These are phyloP conservation scores for Elaeis oleifera DNA, from an alignment of 202 grass and related monocot genomes.

Conservation along the genomic window DNA sequence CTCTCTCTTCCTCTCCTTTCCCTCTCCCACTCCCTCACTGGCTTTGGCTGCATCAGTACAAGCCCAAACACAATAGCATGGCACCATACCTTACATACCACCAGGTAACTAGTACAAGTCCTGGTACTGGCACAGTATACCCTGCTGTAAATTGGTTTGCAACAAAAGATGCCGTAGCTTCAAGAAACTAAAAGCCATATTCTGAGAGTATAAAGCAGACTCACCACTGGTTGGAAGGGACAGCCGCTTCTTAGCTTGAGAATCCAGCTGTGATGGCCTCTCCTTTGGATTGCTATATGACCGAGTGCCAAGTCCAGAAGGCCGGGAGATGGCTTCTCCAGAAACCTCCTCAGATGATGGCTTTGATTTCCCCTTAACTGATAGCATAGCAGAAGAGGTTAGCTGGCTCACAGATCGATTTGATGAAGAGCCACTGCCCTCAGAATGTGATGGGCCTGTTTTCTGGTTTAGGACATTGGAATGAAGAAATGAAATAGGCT, in stretches of 20 bases:
- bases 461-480: constrained; percentile 41
- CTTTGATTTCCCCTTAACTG: constrained; percentile 58
- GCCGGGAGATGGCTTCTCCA: constrained; percentile 44
- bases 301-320: constrained; percentile 35
- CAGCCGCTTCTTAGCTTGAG: constrained; percentile 52
- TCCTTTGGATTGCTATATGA: constrained; percentile 70
- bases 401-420: constrained; percentile 24
- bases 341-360: constrained; percentile 37
- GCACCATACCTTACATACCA: too few species aligned
- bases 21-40: too few species aligned
- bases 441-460: constrained; percentile 31
- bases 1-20: too few species aligned
- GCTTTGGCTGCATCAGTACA: too few species aligned
- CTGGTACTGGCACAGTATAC: too few species aligned
- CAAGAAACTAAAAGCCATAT: not conserved
- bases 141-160: not conserved
- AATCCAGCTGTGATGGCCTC: constrained; percentile 34
- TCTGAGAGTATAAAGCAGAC: not conserved
- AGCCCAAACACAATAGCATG: too few species aligned
- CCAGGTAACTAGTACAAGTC: too few species aligned
- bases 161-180: not conserved
- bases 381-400: constrained; percentile 11
- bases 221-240: constrained; percentile 58
- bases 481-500: constrained; percentile 33
- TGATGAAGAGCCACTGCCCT: constrained; percentile 41